These are phyloP conservation scores for Talaromyces marneffei DNA, from an alignment of 2,329 filamentous ascomycete species.

Conservation along the genomic window DNA sequence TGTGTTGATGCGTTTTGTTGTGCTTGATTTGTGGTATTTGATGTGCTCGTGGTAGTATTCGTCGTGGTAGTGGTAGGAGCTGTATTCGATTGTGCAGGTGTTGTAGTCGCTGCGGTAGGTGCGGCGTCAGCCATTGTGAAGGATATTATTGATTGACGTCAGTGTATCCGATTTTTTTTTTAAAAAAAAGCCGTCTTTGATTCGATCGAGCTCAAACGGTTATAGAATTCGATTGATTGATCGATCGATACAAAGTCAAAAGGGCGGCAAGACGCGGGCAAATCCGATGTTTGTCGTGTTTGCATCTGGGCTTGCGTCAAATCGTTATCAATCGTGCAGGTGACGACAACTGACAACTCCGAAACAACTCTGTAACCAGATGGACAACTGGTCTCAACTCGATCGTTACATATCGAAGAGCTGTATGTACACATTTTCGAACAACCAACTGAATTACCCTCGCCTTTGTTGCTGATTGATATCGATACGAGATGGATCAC, in stretches of 20 bases:
- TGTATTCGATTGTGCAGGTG: neutral
- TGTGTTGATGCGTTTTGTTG: neutral
- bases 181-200: neutral
- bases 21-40: neutral
- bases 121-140: neutral
- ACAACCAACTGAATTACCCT: neutral
- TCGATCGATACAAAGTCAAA: neutral
- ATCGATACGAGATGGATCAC: constrained; percentile 27
- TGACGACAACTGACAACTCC: neutral
- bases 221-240: neutral
- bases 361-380: neutral
- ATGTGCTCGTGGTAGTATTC: constrained; percentile 1
- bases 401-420: neutral
- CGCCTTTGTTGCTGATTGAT: neutral
- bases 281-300: constrained; percentile 29
- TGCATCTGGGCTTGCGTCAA: constrained; percentile 22
- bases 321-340: neutral
- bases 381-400: neutral
- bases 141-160: neutral
- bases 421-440: neutral
- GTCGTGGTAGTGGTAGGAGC: constrained; percentile 18
- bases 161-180: neutral
- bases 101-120: constrained; percentile 5
- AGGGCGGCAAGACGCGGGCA: neutral
- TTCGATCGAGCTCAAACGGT: neutral